Conservation (phyloP, 805 yeast genomes). For the Yarrowia phangngaensis region DNA sequence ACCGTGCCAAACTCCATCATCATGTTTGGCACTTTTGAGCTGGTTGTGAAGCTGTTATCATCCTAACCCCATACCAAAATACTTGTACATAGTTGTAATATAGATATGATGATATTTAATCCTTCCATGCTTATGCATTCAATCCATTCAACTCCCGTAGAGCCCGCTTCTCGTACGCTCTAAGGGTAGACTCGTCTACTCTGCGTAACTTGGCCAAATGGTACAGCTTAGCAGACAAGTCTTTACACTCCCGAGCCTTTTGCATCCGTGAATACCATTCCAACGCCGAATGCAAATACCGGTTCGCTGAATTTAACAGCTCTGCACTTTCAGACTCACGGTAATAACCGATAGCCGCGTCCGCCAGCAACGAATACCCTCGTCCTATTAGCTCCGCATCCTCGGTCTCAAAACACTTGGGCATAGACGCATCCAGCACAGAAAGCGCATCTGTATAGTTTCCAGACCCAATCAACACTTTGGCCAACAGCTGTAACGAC, state of each 20-base stretch:
- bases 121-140: constrained; percentile 2
- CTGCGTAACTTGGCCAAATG: constrained; percentile 9
- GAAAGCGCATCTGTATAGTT: constrained; percentile 45
- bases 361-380: constrained; percentile 41
- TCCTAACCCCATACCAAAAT: neutral
- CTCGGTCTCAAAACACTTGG: constrained; percentile 45
- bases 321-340: constrained; percentile 1
- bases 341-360: constrained; percentile 15
- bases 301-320: constrained; percentile 2
- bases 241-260: constrained; percentile 3
- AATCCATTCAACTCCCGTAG: too few species aligned
- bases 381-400: constrained; percentile 43
- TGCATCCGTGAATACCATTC: constrained; percentile 13
- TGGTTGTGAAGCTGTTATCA: constrained; percentile 55
- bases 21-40: constrained; percentile 99
- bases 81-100: constrained; percentile 23
- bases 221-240: constrained; percentile 11
- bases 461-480: constrained; percentile 45
- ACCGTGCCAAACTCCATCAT: constrained; percentile 97
- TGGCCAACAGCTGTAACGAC: constrained; percentile 47
- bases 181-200: constrained; percentile 2
- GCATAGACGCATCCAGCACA: constrained; percentile 45
- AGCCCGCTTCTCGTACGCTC: constrained; percentile 14
- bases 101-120: constrained; percentile 3
- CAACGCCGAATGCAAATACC: constrained; percentile 19